Conservation (phyloP, 352 stramenopile species). For the Thraustochytrium sp. region DNA sequence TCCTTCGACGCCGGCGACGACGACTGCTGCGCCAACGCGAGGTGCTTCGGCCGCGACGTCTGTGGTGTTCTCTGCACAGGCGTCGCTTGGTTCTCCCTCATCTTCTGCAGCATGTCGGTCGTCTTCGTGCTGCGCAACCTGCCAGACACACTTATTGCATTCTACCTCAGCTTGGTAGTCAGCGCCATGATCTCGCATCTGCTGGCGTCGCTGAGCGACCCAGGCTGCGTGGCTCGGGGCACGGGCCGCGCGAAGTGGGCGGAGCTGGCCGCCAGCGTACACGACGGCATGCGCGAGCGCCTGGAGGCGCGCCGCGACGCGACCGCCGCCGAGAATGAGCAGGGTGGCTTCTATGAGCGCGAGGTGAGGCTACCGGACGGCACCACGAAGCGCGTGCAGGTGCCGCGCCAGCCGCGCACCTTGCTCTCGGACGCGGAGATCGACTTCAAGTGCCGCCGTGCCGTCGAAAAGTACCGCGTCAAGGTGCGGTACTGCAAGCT, state of each 20-base stretch:
- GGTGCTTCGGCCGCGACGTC: neutral
- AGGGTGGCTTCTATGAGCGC: neutral
- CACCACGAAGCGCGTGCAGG: neutral
- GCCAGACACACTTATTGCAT: neutral
- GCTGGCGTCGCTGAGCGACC: neutral
- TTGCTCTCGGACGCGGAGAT: slow-evolving; percentile 15
- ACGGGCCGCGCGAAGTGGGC: neutral
- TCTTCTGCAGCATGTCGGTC: neutral
- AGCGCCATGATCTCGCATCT: neutral
- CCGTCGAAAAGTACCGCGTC: slow-evolving; percentile 7
- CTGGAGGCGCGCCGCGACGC: neutral
- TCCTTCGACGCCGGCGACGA: too few species aligned
- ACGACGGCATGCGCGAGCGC: neutral
- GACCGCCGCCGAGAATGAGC: neutral
- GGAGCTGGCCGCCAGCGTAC: neutral
- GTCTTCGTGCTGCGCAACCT: neutral
- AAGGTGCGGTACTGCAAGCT: slow-evolving; percentile 52
- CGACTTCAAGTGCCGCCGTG: neutral
- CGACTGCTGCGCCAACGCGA: neutral
- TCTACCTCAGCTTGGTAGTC: neutral
- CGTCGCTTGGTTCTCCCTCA: neutral
- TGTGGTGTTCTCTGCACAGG: slow-evolving; percentile 21
- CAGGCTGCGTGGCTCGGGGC: neutral
- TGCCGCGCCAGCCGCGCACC: neutral
- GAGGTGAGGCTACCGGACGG: neutral